Evolutionary conservation across 2,329 filamentous ascomycete genomes (phyloP).

Genomic region (Penicillium rolfsii): DNA sequence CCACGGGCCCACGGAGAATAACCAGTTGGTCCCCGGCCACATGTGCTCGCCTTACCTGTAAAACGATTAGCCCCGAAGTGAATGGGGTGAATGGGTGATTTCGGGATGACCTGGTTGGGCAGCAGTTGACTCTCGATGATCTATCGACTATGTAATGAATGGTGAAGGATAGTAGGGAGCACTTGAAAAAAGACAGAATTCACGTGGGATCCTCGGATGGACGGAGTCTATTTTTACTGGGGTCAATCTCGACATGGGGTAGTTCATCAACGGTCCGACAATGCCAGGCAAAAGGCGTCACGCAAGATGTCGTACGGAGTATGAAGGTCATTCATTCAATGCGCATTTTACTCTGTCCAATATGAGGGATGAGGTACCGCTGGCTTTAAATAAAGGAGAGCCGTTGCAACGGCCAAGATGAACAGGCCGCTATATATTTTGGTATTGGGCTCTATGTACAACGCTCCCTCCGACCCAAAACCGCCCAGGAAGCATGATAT

Average conservation of each 20-base stretch:
- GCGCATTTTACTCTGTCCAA: neutral
- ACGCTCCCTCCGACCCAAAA: conserved; percentile 11
- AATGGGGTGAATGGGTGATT: conserved; percentile 1
- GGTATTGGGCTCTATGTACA: conserved; percentile 10
- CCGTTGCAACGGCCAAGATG: neutral
- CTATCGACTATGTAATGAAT: too few relatives aligned
- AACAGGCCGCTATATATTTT: conserved; percentile 5
- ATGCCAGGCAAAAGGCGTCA: neutral
- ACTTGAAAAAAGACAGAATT: too few relatives aligned
- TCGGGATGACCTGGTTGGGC: neutral
- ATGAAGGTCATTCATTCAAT: neutral
- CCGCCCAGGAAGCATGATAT: conserved; percentile 8
- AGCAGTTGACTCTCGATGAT: neutral
- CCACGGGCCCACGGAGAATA: conserved; percentile 15
- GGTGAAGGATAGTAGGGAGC: too few relatives aligned
- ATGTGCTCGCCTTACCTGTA: conserved; percentile 15
- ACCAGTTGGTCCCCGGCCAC: conserved; percentile 16
- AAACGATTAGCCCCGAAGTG: conserved; percentile 15
- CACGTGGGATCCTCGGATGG: neutral
- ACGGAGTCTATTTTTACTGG: neutral
- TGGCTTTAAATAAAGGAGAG: neutral
- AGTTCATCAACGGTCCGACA: neutral
- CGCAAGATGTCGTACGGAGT: neutral
- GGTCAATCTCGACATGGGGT: neutral
- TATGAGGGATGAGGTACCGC: neutral